These are phyloP conservation scores for Dovyalis caffra DNA, from an alignment of 345 rosid species.

Conservation along the genomic window DNA sequence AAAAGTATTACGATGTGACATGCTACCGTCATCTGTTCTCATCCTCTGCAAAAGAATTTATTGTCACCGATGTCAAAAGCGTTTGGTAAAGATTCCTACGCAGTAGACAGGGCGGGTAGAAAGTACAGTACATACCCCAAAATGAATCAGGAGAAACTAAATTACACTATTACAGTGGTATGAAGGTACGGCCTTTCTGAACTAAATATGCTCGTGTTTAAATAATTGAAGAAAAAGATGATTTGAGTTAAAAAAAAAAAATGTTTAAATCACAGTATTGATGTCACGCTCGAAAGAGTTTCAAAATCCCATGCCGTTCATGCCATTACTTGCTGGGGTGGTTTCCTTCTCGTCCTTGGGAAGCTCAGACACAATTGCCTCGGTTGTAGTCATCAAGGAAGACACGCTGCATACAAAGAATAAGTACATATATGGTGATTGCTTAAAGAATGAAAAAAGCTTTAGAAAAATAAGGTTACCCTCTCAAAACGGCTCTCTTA, in stretches of 20 bases:
- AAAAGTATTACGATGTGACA: too few species aligned
- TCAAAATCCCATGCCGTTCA: constrained; percentile 74
- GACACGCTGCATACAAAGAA: constrained; percentile 53
- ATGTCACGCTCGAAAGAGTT: background rate
- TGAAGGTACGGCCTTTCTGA: background rate
- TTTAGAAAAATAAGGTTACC: background rate
- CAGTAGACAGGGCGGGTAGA: background rate
- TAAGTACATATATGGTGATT: background rate
- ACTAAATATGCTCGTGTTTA: too few species aligned
- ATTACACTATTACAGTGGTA: background rate
- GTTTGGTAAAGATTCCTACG: background rate
- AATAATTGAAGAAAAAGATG: background rate
- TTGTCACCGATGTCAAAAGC: too few species aligned
- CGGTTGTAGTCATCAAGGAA: constrained; percentile 87
- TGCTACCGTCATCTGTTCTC: background rate
- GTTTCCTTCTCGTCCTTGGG: constrained; percentile 75
- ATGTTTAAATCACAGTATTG: background rate
- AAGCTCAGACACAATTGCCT: constrained; percentile 77
- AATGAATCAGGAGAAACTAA: background rate
- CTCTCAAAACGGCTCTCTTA: background rate
- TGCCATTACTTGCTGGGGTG: constrained; percentile 45
- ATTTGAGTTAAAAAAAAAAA: background rate
- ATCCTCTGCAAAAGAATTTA: background rate
- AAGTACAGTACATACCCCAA: too few species aligned
- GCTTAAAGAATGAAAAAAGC: background rate